Evolutionary conservation across 768 basidiomycete genomes (phyloP), one percentile per base, ranked within the genome.

Genomic region (Gymnopilus dilepis): DNA sequence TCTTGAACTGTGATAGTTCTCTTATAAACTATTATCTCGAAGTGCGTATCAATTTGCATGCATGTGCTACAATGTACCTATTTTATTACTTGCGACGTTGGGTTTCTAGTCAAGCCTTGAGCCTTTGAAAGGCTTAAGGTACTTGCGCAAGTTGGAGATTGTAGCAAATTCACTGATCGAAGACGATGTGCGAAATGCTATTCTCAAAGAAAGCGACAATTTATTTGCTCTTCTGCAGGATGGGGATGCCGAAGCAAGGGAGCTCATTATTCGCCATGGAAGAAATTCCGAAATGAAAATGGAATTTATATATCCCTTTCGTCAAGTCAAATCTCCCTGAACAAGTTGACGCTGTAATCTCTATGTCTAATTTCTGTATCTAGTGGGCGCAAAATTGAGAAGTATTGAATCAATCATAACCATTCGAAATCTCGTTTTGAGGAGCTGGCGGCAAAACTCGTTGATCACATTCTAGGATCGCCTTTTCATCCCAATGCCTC

Each of bases 401-500:
- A n/a, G n/a, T n/a, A n/a, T n/a, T n/a, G n/a, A n/a, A n/a, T n/a
- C n/a, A n/a, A n/a, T n/a, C n/a, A n/a, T n/a, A n/a, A n/a, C n/a
- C n/a, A n/a, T n/a, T n/a, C n/a, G n/a, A n/a, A n/a, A n/a, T n/a
- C n/a, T n/a, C n/a, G n/a, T n/a, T n/a, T n/a, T n/a, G n/a, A n/a
- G n/a, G n/a, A n/a, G n/a, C n/a, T n/a, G n/a, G n/a, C n/a, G n/a
- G n/a, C n/a, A n/a, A n/a, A n/a, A n/a, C n/a, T n/a, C n/a, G n/a
- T n/a, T n/a, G n/a, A n/a, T n/a, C n/a, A n/a, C n/a, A n/a, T 9
- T 37, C 34, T 37, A 37, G 3, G 34, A 37, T 9, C 34, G 8
- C 28, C 47, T 63, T 34, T 50, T 59, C 43, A 63, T 37, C 11
- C 52, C 50, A n/a, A 77, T 66, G n/a, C 85, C 83, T 12, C 84